A percentile compares a stretch with the other conserved stretches of the same genome.
These are phyloP conservation scores for Leptoxyphium fumago DNA, from an alignment of 2,329 filamentous ascomycete species.

Conservation along the genomic window DNA sequence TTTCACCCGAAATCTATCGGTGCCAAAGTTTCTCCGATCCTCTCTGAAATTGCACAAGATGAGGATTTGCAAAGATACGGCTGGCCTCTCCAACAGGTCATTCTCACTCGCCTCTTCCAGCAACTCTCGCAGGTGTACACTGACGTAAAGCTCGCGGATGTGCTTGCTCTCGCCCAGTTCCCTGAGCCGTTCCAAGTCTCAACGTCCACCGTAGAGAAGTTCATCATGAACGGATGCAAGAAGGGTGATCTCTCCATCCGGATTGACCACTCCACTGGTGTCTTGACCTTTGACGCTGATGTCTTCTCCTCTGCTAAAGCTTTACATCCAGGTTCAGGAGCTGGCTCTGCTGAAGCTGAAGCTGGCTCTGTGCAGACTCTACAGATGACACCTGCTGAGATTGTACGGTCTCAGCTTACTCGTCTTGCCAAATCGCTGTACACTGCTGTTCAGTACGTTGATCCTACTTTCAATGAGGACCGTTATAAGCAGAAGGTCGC, in stretches of 20 bases:
- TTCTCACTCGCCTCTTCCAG: conserved; percentile 94
- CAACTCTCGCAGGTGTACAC: conserved; percentile 98
- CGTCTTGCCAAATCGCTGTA: conserved; percentile 83
- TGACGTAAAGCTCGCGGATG: conserved; percentile 86
- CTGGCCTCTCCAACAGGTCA: conserved; percentile 89
- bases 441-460: conserved; percentile 90
- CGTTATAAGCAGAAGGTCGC: conserved; percentile 65
- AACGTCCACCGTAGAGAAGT: conserved; percentile 89
- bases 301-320: conserved; percentile 96
- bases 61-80: conserved; percentile 97
- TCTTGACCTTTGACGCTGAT: conserved; percentile 93
- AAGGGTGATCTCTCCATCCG: conserved; percentile 96
- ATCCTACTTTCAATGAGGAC: conserved; percentile 72
- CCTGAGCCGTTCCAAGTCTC: conserved; percentile 91
- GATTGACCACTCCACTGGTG: conserved; percentile 86
- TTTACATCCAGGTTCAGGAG: conserved; percentile 65
- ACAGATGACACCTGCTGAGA: conserved; percentile 95
- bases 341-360: conserved; percentile 79
- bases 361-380: conserved; percentile 77
- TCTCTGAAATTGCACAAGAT: conserved; percentile 83
- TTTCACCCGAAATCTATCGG: conserved; percentile 98
- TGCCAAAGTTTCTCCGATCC: conserved; percentile 95
- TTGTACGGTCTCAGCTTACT: conserved; percentile 86
- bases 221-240: conserved; percentile 99
- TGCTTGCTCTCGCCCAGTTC: conserved; percentile 86